Evolutionary conservation across 257 asterid species (phyloP), one percentile per base, ranked within the genome.

Genomic region (Jasminum sambac): DNA sequence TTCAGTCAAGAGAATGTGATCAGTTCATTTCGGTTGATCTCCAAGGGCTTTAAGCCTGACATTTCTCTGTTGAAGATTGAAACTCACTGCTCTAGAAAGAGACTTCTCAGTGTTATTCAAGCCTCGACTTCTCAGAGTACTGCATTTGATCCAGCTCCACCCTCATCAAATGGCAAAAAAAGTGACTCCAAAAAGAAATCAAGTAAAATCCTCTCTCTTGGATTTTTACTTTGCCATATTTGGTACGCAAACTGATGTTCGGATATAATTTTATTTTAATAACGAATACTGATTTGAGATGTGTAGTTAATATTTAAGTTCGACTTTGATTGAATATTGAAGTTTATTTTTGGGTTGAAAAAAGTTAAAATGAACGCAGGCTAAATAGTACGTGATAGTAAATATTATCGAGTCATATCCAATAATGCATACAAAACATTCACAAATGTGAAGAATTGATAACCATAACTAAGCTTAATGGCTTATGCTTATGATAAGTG

Each of bases 181-280:
- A 83, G 64, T 43, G 95, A 86, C 65, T 80, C 89, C 60, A 82
- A 84, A 69, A 91, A 84, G 79, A 94, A 91, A 86, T 78, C 91
- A 80, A 88, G 99, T 91, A 88, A 16, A 63, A n/a, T n/a, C n/a
- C n/a, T n/a, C n/a, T n/a, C n/a, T n/a, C n/a, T n/a, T n/a, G n/a
- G n/a, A n/a, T n/a, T n/a, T n/a, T n/a, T n/a, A n/a, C n/a, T n/a
- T n/a, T n/a, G n/a, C n/a, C n/a, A n/a, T n/a, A n/a, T n/a, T n/a
- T n/a, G n/a, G n/a, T n/a, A n/a, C n/a, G n/a, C n/a, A n/a, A n/a
- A n/a, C n/a, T n/a, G n/a, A n/a, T n/a, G n/a, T n/a, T n/a, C n/a
- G n/a, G n/a, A n/a, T n/a, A n/a, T n/a, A n/a, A n/a, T n/a, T n/a
- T n/a, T n/a, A n/a, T n/a, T n/a, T n/a, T n/a, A n/a, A n/a, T n/a